Conservation (phyloP, 441 rosid genomes). For the Hura crepitans region DNA sequence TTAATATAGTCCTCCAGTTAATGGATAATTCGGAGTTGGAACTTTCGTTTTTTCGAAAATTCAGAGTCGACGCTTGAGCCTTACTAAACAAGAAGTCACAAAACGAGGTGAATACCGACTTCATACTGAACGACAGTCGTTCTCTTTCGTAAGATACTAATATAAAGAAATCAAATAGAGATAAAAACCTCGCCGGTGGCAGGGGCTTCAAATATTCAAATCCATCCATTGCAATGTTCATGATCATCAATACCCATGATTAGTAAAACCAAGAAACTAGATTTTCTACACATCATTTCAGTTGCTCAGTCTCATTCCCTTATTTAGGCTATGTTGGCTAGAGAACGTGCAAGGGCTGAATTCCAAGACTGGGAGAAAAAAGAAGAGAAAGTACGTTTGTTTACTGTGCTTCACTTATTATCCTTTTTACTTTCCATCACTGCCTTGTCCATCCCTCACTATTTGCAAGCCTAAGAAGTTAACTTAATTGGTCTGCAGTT, state of each 20-base stretch:
- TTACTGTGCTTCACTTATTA: conserved; percentile 5
- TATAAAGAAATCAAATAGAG: too few species aligned
- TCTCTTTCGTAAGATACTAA: too few species aligned
- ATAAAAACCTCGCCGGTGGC: too few species aligned
- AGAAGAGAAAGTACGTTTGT: conserved; percentile 70
- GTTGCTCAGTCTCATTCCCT: too few species aligned
- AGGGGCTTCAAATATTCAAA: too few species aligned
- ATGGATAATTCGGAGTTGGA: too few species aligned
- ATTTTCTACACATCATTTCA: background rate
- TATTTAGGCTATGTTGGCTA: conserved; percentile 87
- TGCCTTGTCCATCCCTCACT: background rate
- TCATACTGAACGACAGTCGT: too few species aligned
- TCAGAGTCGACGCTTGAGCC: too few species aligned
- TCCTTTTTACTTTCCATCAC: conserved; percentile 5
- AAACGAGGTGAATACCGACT: too few species aligned
- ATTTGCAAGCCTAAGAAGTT: conserved; percentile 18
- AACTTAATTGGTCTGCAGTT: conserved; percentile 48
- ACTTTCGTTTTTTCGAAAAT: too few species aligned
- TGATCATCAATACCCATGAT: background rate
- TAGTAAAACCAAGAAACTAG: background rate
- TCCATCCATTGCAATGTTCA: conserved; percentile 1
- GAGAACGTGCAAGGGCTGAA: conserved; percentile 97
- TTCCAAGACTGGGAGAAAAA: conserved; percentile 98
- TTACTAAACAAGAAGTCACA: too few species aligned
- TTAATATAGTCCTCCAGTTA: too few species aligned